Conservation (phyloP, 164 flowering plant genomes). For the Saururus chinensis region DNA sequence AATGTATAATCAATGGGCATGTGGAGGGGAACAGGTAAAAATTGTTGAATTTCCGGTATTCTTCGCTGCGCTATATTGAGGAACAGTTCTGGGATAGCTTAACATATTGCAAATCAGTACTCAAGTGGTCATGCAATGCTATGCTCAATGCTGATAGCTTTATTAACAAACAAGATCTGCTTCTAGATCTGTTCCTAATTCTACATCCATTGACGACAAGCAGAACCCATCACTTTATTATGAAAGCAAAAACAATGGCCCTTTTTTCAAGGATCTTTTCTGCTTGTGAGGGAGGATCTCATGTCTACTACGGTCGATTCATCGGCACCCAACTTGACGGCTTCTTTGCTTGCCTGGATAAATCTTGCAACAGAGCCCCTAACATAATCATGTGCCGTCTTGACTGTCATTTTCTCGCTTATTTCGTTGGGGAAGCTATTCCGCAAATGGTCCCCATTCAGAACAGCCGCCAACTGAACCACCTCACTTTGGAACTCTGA, state of each 20-base stretch:
- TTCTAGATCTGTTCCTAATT: too few species aligned
- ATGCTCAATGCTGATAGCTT: too few species aligned
- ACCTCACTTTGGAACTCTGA: conserved; percentile 69
- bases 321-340: conserved; percentile 71
- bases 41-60: too few species aligned
- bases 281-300: conserved; percentile 87
- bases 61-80: too few species aligned
- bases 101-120: too few species aligned
- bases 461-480: conserved; percentile 76
- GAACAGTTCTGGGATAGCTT: too few species aligned
- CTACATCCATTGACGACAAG: too few species aligned
- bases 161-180: too few species aligned
- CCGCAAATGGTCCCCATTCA: conserved; percentile 77
- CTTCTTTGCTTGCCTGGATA: conserved; percentile 73
- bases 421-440: conserved; percentile 69
- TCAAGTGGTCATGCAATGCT: too few species aligned
- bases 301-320: conserved; percentile 84
- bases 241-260: background rate
- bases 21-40: too few species aligned
- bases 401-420: conserved; percentile 72
- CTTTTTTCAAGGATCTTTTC: conserved; percentile 11
- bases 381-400: conserved; percentile 58
- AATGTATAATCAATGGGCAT: too few species aligned
- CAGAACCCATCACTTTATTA: background rate
- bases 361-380: conserved; percentile 72